Evolutionary conservation across 1,284 basidiomycete species (phyloP).

Genomic region (Cutaneotrichosporon sp.): DNA sequence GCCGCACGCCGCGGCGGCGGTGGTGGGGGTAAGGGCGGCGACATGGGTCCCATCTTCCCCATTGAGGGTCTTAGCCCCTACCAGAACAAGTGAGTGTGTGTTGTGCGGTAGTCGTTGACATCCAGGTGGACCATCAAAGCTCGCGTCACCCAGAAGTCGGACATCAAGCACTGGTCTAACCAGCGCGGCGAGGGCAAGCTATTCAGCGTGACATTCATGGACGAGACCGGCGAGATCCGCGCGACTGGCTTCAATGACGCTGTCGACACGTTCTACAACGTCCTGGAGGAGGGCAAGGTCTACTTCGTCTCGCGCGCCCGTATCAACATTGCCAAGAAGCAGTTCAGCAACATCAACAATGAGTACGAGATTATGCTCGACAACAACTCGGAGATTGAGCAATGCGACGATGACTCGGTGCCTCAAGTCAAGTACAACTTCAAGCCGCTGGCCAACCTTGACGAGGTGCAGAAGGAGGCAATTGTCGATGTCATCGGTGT

Average conservation of each 20-base stretch:
- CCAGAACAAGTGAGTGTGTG: conserved; percentile 74
- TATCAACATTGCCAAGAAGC: conserved; percentile 94
- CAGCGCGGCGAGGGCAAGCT: conserved; percentile 89
- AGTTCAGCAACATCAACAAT: conserved; percentile 84
- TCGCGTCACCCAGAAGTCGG: conserved; percentile 82
- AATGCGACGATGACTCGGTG: conserved; percentile 69
- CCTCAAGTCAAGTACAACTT: conserved; percentile 83
- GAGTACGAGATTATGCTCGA: conserved; percentile 95
- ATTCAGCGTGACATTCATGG: conserved; percentile 89
- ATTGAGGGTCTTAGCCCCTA: conserved; percentile 96
- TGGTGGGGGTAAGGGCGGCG: conserved; percentile 21
- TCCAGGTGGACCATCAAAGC: conserved; percentile 89
- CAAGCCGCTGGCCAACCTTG: conserved; percentile 61
- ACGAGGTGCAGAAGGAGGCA: conserved; percentile 65
- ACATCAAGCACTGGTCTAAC: conserved; percentile 87
- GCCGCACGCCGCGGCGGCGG: conserved; percentile 17
- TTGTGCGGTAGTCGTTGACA: too few relatives aligned
- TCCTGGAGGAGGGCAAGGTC: conserved; percentile 85
- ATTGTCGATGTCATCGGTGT: conserved; percentile 70
- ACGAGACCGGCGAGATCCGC: conserved; percentile 89
- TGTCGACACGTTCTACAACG: conserved; percentile 77
- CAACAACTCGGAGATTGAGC: conserved; percentile 70
- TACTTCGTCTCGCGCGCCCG: conserved; percentile 87
- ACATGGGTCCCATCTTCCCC: conserved; percentile 61
- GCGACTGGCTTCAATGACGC: conserved; percentile 88